phyloP scores from a whole-genome alignment of 2,329 filamentous ascomycete genomes.

The Colletotrichum horii region DNA sequence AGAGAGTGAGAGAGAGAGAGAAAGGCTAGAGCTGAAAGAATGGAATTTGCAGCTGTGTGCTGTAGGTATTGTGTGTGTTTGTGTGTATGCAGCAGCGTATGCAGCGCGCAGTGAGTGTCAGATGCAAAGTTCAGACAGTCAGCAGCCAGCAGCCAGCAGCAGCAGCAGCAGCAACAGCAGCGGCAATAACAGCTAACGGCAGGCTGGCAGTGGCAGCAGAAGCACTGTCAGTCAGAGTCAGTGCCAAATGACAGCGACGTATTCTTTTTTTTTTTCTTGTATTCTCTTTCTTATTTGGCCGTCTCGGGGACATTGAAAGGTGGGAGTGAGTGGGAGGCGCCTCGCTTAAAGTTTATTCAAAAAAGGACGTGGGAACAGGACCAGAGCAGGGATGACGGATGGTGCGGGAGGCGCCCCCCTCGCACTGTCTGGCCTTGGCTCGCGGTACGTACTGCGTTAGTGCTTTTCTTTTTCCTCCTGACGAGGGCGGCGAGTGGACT shows the following conservation, averaged over 20 bases:
- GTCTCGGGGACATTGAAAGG: neutral
- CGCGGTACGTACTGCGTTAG: neutral
- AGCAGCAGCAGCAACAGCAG: neutral
- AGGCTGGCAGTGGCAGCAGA: neutral
- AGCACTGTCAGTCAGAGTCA: neutral
- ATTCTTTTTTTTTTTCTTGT: neutral
- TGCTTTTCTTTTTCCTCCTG: neutral
- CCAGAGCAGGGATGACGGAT: neutral
- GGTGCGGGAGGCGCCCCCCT: neutral
- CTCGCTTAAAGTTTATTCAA: slow-evolving; percentile 17
- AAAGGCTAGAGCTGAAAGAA: neutral
- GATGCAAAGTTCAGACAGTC: neutral
- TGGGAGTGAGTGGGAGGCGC: neutral
- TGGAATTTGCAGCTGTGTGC: neutral
- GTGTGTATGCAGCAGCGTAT: neutral
- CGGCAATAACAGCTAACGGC: neutral
- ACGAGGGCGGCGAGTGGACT: neutral
- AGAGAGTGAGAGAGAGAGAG: neutral
- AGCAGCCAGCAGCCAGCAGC: neutral
- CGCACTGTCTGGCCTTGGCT: neutral
- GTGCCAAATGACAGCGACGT: neutral
- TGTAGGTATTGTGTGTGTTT: neutral
- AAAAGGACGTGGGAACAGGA: slow-evolving; percentile 4
- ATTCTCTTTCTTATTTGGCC: neutral
- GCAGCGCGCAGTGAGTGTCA: neutral